Percentiles rank a stretch among this genome's conserved stretches.
These are phyloP conservation scores for Chytriomyces confervae DNA, from an alignment of 192 early-diverging fungal species.

Conservation along the genomic window DNA sequence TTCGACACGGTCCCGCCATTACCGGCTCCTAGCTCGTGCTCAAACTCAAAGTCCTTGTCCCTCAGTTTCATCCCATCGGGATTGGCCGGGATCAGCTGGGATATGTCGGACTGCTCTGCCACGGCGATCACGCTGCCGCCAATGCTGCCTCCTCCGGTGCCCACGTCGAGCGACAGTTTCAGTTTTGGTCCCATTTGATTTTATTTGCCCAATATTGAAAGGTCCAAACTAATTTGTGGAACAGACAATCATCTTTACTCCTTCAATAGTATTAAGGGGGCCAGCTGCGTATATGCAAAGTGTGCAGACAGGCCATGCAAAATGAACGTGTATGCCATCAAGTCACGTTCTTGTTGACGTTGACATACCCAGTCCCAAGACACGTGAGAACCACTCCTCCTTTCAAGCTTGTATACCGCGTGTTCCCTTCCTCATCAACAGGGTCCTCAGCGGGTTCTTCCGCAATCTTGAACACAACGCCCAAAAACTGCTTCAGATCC, in stretches of 20 bases:
- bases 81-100: conserved; percentile 6
- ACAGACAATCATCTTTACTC: no score
- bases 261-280: no score
- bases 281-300: no score
- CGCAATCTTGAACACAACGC: conserved; percentile 90
- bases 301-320: background rate
- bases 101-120: background rate
- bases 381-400: conserved; percentile 81
- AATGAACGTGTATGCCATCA: conserved; percentile 20
- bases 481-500: conserved; percentile 89
- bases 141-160: background rate
- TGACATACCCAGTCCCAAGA: conserved; percentile 87
- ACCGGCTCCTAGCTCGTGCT: conserved; percentile 87
- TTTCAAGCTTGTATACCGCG: conserved; percentile 32
- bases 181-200: background rate
- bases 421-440: conserved; percentile 63
- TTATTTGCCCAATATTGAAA: background rate
- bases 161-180: background rate
- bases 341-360: conserved; percentile 77
- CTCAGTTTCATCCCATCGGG: conserved; percentile 41
- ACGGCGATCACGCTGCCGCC: conserved; percentile 7
- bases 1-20: conserved; percentile 92
- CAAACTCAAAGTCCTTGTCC: conserved; percentile 73
- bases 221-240: no score
- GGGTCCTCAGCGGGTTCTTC: conserved; percentile 12